Base-by-base conservation (phyloP, 179 eudicot species). In the Spergularia azorica region DNA sequence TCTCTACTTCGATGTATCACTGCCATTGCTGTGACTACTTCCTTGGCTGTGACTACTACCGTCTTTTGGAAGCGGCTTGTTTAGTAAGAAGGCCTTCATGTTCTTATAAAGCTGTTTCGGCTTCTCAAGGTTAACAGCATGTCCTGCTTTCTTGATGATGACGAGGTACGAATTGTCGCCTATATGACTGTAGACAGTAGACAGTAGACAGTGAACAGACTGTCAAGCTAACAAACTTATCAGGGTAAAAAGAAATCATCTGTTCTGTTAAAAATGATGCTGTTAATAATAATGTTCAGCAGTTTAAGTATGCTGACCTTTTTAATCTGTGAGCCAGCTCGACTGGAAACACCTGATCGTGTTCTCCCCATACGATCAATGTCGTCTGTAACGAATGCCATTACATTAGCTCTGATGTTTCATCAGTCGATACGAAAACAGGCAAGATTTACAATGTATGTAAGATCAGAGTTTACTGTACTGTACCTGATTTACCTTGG, bases 291-390 rank as follows among this genome's bases (percentile, higher is more conserved):
- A 62, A 62, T 26, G 32, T 26, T 26, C 16, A 21, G 36, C 21
- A 9, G 14, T 43, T 43, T 43, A 62, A 13, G 43, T 26, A 26
- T 26, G 32, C 63, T 63, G 64, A 93, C 97, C 97, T 89, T 77
- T 87, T 77, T 58, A 94, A 80, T 86, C 97, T 86, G 81, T 92
- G 88, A 38, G 85, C 98, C 83, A 94, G 84, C 82, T 92, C 97
- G 16, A 89, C 10, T 6, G 98, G 98, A 78, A 94, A 94, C 61
- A 94, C 71, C 70, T 84, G 87, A 86, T 94, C 98, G 0, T 90
- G 75, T 15, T 94, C 97, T 16, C 98, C 98, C 98, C 97, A 94
- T 48, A 94, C 81, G n/a, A 94, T 87, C 65, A 90, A 82, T 13
- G 96, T 90, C 2, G 90, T 86, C 96, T 94, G 84, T 86, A 26